phyloP scores from a whole-genome alignment of 2,329 filamentous ascomycete species.

The Fusarium sp. region DNA sequence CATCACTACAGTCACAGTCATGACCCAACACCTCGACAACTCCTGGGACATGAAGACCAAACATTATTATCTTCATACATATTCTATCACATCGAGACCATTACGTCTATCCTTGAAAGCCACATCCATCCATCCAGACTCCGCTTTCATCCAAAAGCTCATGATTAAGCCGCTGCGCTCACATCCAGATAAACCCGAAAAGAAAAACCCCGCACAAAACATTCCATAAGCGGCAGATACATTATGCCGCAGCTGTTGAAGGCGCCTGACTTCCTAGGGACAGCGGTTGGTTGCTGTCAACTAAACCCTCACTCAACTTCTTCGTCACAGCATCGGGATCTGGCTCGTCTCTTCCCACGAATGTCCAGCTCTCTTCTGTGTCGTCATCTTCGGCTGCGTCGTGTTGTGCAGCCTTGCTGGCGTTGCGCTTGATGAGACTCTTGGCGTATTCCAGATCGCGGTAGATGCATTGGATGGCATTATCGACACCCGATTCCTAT shows the following conservation, averaged over 20 bases:
- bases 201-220: neutral
- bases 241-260: conserved; percentile 24
- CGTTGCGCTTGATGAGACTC: conserved; percentile 79
- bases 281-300: conserved; percentile 41
- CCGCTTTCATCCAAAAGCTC: conserved; percentile 24
- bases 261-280: conserved; percentile 45
- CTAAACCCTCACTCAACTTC: conserved; percentile 56
- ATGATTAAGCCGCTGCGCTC: conserved; percentile 20
- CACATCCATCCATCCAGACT: conserved; percentile 16
- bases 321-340: conserved; percentile 60
- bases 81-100: conserved; percentile 46
- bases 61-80: conserved; percentile 13
- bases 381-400: conserved; percentile 65
- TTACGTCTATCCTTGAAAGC: conserved; percentile 33
- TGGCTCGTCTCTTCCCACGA: conserved; percentile 74
- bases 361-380: conserved; percentile 89
- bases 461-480: conserved; percentile 92
- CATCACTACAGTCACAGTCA: neutral
- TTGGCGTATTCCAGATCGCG: conserved; percentile 94
- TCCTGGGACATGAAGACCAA: neutral
- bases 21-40: neutral
- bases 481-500: conserved; percentile 90
- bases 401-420: conserved; percentile 62
- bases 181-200: neutral
- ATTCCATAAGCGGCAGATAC: neutral